Percentiles rank a stretch among this genome's conserved stretches.
phyloP scores from a whole-genome alignment of 805 yeast species.

The Zygosaccharomyces pseudorouxii region DNA sequence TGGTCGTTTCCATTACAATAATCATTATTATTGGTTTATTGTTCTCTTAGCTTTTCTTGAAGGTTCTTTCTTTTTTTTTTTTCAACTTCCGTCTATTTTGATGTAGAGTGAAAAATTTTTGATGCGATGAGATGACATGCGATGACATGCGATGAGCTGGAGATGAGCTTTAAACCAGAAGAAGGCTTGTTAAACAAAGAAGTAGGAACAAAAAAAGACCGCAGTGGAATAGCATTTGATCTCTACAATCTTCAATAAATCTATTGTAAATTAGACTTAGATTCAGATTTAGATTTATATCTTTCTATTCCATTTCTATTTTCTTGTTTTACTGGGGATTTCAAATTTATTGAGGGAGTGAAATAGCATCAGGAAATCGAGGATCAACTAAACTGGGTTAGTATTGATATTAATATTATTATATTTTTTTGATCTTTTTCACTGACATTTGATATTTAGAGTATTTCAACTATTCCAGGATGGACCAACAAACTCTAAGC shows the following conservation, averaged over 20 bases:
- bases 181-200: not conserved
- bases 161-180: slow-evolving; percentile 17
- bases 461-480: slow-evolving; percentile 21
- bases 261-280: not conserved
- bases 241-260: not conserved
- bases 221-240: not conserved
- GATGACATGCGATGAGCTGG: slow-evolving; percentile 30
- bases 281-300: not conserved
- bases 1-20: not conserved
- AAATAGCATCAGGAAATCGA: not conserved
- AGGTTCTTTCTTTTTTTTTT: slow-evolving; percentile 5
- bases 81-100: slow-evolving; percentile 3
- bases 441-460: not conserved
- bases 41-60: not conserved
- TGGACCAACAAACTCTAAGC: slow-evolving; percentile 68
- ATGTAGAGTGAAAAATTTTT: slow-evolving; percentile 11
- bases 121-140: slow-evolving; percentile 15
- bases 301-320: not conserved
- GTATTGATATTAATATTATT: not conserved
- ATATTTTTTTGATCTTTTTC: not conserved
- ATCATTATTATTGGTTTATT: not conserved
- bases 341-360: not conserved
- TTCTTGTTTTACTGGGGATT: not conserved
- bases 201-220: not conserved
- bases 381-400: not conserved